These are phyloP conservation scores for Aureobasidium lini DNA, from an alignment of 2,329 filamentous ascomycete species.

Conservation along the genomic window DNA sequence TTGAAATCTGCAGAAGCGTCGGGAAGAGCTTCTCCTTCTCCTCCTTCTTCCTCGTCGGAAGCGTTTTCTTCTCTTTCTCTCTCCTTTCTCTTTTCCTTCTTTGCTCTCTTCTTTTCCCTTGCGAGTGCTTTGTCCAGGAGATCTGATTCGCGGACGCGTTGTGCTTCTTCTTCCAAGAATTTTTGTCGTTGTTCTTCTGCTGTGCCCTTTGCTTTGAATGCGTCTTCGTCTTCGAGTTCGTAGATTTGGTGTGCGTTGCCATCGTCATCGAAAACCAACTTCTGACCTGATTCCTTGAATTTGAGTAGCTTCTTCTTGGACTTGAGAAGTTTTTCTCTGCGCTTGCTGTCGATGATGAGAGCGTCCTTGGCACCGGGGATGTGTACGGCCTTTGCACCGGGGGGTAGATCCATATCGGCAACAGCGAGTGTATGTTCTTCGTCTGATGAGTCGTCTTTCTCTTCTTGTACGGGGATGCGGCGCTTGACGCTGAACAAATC, in stretches of 20 bases:
- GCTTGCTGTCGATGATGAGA: constrained; percentile 85
- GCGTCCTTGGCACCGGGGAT: constrained; percentile 60
- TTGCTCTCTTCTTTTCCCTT: constrained; percentile 70
- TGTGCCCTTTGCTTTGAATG: constrained; percentile 67
- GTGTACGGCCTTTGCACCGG: constrained; percentile 52
- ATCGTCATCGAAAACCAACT: constrained; percentile 87
- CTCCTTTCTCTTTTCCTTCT: constrained; percentile 65
- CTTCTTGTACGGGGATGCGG: constrained; percentile 65
- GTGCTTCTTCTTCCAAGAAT: constrained; percentile 71
- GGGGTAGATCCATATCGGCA: constrained; percentile 32
- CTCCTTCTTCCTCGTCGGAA: constrained; percentile 22
- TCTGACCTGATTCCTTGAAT: constrained; percentile 77
- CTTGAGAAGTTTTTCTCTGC: constrained; percentile 87
- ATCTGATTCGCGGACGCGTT: constrained; percentile 67
- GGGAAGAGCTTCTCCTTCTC: not conserved
- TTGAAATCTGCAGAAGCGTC: constrained; percentile 13
- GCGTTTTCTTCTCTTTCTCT: constrained; percentile 41
- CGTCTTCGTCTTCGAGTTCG: constrained; percentile 76
- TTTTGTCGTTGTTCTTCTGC: constrained; percentile 67
- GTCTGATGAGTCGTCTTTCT: constrained; percentile 35
- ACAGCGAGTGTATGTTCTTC: constrained; percentile 36
- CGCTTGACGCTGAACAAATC: constrained; percentile 89
- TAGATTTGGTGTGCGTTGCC: constrained; percentile 79
- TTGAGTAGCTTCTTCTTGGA: constrained; percentile 90
- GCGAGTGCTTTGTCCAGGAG: constrained; percentile 72